These are phyloP conservation scores for Ilyonectria robusta DNA, from an alignment of 2,329 filamentous ascomycete genomes.

Conservation along the genomic window DNA sequence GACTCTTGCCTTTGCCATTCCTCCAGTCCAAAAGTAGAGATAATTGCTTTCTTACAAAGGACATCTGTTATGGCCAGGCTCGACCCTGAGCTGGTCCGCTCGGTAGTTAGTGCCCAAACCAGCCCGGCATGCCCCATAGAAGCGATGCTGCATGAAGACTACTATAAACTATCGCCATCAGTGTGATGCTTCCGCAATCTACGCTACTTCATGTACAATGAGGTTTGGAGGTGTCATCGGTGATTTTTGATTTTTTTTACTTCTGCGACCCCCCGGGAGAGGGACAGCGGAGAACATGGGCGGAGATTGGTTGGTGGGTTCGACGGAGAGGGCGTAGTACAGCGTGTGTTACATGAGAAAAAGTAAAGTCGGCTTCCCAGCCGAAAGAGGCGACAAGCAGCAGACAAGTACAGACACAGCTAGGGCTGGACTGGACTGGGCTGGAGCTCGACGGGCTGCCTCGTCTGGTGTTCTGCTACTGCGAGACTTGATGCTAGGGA, in stretches of 20 bases:
- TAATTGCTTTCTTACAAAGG: no score
- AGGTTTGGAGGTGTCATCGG: not conserved
- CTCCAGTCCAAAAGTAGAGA: no score
- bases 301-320: not conserved
- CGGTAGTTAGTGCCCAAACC: no score
- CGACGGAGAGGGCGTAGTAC: not conserved
- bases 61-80: no score
- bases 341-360: not conserved
- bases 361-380: not conserved
- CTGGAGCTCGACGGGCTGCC: not conserved
- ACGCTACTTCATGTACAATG: not conserved
- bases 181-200: not conserved
- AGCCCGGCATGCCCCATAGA: no score
- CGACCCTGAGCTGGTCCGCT: no score
- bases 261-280: not conserved
- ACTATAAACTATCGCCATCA: no score
- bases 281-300: not conserved
- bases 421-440: not conserved
- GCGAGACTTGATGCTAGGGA: constrained; percentile 3
- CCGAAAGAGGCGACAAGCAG: not conserved
- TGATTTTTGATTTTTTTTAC: not conserved
- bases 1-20: no score
- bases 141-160: no score
- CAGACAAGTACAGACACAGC: not conserved
- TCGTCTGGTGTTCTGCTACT: not conserved